A percentile compares a stretch with the other conserved stretches of the same genome.
Evolutionary conservation across 352 stramenopile genomes (phyloP).

Genomic region (Sclerospora graminicola): DNA sequence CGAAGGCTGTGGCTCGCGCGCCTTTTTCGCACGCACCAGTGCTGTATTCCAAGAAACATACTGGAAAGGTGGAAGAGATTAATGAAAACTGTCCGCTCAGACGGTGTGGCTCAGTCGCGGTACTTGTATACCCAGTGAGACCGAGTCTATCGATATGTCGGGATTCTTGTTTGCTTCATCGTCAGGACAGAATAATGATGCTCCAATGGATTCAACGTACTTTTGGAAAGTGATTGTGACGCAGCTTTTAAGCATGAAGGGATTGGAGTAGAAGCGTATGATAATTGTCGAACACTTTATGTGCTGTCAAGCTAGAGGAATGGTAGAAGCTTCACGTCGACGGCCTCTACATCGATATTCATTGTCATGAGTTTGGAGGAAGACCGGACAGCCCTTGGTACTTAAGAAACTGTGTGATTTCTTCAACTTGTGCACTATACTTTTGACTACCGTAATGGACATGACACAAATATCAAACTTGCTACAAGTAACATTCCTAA

Average conservation of each 20-base stretch:
- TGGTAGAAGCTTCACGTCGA: conserved; percentile 30
- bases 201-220: conserved; percentile 61
- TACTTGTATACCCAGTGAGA: conserved; percentile 18
- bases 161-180: conserved; percentile 78
- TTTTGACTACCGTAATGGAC: no score
- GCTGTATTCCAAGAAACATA: no score
- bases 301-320: conserved; percentile 51
- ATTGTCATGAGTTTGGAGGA: conserved; percentile 53
- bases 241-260: conserved; percentile 56
- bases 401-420: conserved; percentile 62
- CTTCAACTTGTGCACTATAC: no score
- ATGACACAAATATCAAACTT: no score
- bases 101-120: no score
- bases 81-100: no score
- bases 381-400: conserved; percentile 20
- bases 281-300: conserved; percentile 56
- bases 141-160: conserved; percentile 28
- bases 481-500: no score
- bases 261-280: conserved; percentile 59
- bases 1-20: no score
- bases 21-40: no score
- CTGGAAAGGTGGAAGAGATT: no score
- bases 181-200: conserved; percentile 57
- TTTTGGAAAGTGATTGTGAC: conserved; percentile 68
- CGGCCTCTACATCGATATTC: conserved; percentile 29